Evolutionary conservation across 441 rosid species (phyloP).

Genomic region (Isatis lusitanica): DNA sequence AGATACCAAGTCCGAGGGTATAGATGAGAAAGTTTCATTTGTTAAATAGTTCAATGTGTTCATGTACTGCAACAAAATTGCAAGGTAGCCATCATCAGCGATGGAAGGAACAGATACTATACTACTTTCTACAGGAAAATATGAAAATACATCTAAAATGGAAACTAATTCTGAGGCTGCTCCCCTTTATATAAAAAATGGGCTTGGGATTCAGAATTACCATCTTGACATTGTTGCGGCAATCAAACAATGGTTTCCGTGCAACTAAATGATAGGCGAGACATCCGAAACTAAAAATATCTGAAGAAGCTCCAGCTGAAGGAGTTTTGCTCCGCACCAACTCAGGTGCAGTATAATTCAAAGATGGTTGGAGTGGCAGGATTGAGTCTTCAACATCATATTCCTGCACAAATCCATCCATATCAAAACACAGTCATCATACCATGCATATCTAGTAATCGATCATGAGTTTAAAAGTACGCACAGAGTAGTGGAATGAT

Average conservation of each 20-base stretch:
- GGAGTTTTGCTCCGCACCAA: constrained; percentile 70
- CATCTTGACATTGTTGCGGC: constrained; percentile 96
- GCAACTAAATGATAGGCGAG: constrained; percentile 85
- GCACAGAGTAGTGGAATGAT: constrained; percentile 86
- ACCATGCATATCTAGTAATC: neutral
- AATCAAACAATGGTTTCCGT: constrained; percentile 85
- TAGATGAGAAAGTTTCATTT: constrained; percentile 76
- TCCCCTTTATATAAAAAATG: neutral
- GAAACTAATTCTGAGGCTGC: constrained; percentile 6
- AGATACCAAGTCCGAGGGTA: constrained; percentile 73
- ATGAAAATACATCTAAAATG: neutral
- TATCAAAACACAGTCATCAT: constrained; percentile 4
- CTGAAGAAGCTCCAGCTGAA: constrained; percentile 71
- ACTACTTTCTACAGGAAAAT: neutral
- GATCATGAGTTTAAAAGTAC: constrained; percentile 33
- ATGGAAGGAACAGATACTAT: neutral
- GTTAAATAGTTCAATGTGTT: constrained; percentile 92
- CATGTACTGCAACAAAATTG: constrained; percentile 67
- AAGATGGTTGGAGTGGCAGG: constrained; percentile 87
- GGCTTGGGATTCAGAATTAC: constrained; percentile 41
- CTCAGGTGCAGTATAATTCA: constrained; percentile 96
- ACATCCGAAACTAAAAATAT: constrained; percentile 92
- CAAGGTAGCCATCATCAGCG: constrained; percentile 20
- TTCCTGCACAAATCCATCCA: constrained; percentile 55
- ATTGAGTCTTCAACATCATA: constrained; percentile 94